These are phyloP conservation scores for Fusarium caatingaense DNA, from an alignment of 2,329 filamentous ascomycete species.

Conservation along the genomic window DNA sequence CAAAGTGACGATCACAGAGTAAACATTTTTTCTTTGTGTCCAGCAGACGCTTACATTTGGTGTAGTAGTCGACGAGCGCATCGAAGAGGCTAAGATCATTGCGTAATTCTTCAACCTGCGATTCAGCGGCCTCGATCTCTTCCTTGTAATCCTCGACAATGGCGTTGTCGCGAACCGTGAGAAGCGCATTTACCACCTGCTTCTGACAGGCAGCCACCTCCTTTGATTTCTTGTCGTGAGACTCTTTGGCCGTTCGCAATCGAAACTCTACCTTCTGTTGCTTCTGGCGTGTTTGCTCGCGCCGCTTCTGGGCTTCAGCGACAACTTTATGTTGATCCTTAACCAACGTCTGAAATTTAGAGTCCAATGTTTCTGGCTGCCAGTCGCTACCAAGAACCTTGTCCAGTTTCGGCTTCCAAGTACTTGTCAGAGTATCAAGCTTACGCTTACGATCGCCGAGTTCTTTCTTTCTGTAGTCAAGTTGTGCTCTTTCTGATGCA, in stretches of 20 bases:
- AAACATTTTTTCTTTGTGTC: slow-evolving; percentile 78
- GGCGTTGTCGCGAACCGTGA: slow-evolving; percentile 56
- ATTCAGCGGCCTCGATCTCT: slow-evolving; percentile 62
- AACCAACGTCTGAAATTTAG: slow-evolving; percentile 73
- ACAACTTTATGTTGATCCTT: slow-evolving; percentile 68
- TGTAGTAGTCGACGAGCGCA: slow-evolving; percentile 77
- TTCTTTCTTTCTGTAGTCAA: slow-evolving; percentile 87
- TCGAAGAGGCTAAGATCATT: slow-evolving; percentile 77
- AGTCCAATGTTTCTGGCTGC: slow-evolving; percentile 76
- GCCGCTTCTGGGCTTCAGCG: slow-evolving; percentile 73
- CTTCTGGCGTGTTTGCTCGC: slow-evolving; percentile 77
- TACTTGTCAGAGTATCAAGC: slow-evolving; percentile 79
- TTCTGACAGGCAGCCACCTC: slow-evolving; percentile 72
- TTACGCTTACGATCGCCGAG: slow-evolving; percentile 77
- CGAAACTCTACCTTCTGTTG: slow-evolving; percentile 81
- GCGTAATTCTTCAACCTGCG: slow-evolving; percentile 70
- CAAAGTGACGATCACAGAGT: slow-evolving; percentile 79
- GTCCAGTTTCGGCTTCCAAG: slow-evolving; percentile 78
- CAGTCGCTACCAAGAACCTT: slow-evolving; percentile 73
- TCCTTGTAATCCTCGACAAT: slow-evolving; percentile 66
- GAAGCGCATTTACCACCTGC: slow-evolving; percentile 63
- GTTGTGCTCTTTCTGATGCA: slow-evolving; percentile 83
- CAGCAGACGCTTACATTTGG: slow-evolving; percentile 72
- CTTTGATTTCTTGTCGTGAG: slow-evolving; percentile 70
- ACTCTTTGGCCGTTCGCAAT: slow-evolving; percentile 73